Percentiles rank a stretch among this genome's conserved stretches.
phyloP scores from a whole-genome alignment of 2,329 filamentous ascomycete genomes.

The Canariomyces notabilis region DNA sequence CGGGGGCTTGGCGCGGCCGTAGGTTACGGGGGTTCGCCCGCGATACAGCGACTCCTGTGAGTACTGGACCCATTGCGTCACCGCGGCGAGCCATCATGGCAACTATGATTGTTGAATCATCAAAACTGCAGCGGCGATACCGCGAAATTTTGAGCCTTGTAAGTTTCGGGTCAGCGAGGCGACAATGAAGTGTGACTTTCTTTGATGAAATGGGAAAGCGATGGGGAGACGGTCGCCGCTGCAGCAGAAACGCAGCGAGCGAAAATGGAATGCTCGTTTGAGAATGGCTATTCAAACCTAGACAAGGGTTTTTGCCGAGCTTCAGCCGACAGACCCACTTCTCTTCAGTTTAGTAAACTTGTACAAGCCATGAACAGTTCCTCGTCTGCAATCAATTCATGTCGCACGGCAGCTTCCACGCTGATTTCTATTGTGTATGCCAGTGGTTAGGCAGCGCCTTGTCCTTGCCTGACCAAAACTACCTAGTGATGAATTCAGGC shows the following conservation, averaged over 20 bases:
- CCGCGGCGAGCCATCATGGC: constrained; percentile 14
- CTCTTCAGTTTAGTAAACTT: not conserved
- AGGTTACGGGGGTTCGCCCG: constrained; percentile 13
- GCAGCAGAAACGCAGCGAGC: not conserved
- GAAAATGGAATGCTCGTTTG: not conserved
- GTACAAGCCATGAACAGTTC: not conserved
- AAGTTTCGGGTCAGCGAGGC: not conserved
- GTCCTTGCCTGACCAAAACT: no score
- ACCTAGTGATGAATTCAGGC: no score
- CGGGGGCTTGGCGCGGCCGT: constrained; percentile 22
- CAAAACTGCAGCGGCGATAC: not conserved
- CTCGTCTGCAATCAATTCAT: no score
- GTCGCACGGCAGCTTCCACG: no score
- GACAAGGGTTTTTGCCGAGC: not conserved
- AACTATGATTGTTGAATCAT: not conserved
- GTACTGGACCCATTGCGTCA: constrained; percentile 4
- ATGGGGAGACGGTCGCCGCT: not conserved
- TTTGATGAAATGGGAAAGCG: not conserved
- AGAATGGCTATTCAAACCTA: constrained; percentile 2
- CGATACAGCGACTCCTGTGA: constrained; percentile 10
- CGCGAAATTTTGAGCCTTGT: not conserved
- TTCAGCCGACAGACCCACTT: not conserved
- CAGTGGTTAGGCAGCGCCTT: no score
- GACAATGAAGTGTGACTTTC: not conserved
- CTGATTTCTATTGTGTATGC: no score